Percentiles rank a stretch among this genome's conserved stretches.
phyloP scores from a whole-genome alignment of 2,329 filamentous ascomycete species.

The Penicillium sp. region DNA sequence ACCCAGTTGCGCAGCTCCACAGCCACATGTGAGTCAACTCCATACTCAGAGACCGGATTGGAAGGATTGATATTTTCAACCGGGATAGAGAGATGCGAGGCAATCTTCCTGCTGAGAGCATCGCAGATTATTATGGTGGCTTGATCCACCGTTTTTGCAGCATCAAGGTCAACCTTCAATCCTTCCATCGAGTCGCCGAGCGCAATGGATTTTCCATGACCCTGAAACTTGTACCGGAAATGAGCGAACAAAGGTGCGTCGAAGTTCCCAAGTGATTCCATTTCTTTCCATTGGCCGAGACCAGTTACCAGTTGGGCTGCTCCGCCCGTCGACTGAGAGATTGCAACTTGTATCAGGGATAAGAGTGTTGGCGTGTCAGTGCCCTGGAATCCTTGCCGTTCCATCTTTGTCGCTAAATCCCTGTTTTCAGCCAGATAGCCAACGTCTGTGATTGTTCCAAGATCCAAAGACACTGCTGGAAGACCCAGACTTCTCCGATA shows the following conservation, averaged over 20 bases:
- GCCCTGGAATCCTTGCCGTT: constrained; percentile 22
- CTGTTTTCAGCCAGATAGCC: constrained; percentile 24
- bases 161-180: constrained; percentile 11
- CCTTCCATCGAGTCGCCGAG: neutral
- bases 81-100: constrained; percentile 17
- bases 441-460: constrained; percentile 28
- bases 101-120: constrained; percentile 17
- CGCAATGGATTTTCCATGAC: neutral
- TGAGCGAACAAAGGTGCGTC: constrained; percentile 23
- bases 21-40: constrained; percentile 45
- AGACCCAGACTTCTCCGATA: constrained; percentile 26
- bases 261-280: constrained; percentile 21
- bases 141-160: constrained; percentile 14
- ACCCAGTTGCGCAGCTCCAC: constrained; percentile 47
- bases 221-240: constrained; percentile 13
- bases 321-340: neutral
- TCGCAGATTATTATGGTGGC: constrained; percentile 14
- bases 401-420: constrained; percentile 18
- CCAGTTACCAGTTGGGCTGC: constrained; percentile 22
- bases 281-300: constrained; percentile 20
- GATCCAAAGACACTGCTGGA: constrained; percentile 25
- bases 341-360: constrained; percentile 18
- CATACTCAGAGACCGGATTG: constrained; percentile 33
- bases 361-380: constrained; percentile 18
- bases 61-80: constrained; percentile 19